A percentile compares a stretch with the other conserved stretches of the same genome.
Conservation (phyloP, 2,329 filamentous ascomycete species). For the Conoideocrella luteorostrata region DNA sequence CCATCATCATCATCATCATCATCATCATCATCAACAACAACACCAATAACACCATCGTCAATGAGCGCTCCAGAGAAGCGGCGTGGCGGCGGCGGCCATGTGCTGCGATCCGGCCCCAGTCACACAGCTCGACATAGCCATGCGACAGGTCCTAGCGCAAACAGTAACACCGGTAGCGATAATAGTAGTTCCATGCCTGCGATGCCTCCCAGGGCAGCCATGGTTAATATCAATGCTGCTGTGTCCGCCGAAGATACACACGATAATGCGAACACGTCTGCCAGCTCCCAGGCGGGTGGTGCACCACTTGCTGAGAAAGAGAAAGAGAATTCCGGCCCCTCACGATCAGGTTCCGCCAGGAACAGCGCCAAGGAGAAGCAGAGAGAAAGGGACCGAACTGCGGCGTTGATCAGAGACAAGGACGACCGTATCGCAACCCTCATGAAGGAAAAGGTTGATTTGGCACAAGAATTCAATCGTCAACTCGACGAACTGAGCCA, state of each 20-base stretch:
- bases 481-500: constrained; percentile 47
- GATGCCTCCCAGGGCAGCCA: constrained; percentile 24
- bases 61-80: constrained; percentile 36
- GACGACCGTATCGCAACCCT: constrained; percentile 47
- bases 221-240: constrained; percentile 16
- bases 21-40: neutral
- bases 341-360: constrained; percentile 9
- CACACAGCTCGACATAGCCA: constrained; percentile 13
- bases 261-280: constrained; percentile 12
- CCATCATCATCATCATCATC: too few relatives aligned
- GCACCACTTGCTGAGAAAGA: constrained; percentile 26
- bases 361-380: constrained; percentile 15
- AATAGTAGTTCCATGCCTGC: constrained; percentile 23
- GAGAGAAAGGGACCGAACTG: constrained; percentile 9
- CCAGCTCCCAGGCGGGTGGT: constrained; percentile 16
- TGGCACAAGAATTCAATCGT: constrained; percentile 47
- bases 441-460: constrained; percentile 43
- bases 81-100: constrained; percentile 26
- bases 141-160: constrained; percentile 14
- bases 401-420: constrained; percentile 33
- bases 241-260: constrained; percentile 19
- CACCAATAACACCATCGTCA: neutral
- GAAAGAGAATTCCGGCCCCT: constrained; percentile 16
- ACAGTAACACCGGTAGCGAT: constrained; percentile 20
- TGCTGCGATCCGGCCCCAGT: constrained; percentile 15